Base-by-base conservation (phyloP, 2,329 filamentous ascomycete species). In the Pseudogymnoascus sp. region DNA sequence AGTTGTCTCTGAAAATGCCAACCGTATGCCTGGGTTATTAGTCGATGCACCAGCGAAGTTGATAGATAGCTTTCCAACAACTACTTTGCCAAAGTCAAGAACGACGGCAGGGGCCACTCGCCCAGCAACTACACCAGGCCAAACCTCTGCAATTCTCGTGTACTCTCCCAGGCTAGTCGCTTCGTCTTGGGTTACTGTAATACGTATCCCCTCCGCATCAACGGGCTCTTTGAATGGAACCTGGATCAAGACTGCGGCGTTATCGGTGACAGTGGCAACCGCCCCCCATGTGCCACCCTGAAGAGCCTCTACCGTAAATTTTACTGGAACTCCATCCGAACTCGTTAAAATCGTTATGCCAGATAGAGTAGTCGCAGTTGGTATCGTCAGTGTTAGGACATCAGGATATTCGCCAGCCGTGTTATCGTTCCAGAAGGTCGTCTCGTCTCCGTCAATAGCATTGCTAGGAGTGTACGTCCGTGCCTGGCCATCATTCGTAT, bases 71-170 rank as follows among this genome's bases (percentile, higher is more conserved):
- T 75, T 69, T 0, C 79, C 79, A 6, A 75, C 78, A 3, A 78
- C 70, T 60, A 80, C 79, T 59, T 76, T 74, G 1, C 79, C 79
- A 66, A 80, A 81, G 65, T 81, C 79, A n/a, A 81, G 65, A 12
- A 80, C 75, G 7, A 81, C 65, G 1, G 70, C 71, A 1, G 78
- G 76, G 6, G 62, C 16, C 1, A 62, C 36, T 60, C 62, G 63
- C 14, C 54, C 36, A 16, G 25, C 5, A 47, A 54, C 25, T 54
- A 54, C 18, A 33, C 39, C 58, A 18, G 38, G 58, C 30, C 39
- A 60, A 1, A 59, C 57, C 35, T 59, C 57, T 11, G 35, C n/a
- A 59, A 59, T 59, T 11, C 57, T 59, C 9, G 57, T 43, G 30
- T 38, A 59, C 22, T 59, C 57, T 25, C 57, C 57, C 6, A 18